Base-by-base conservation (phyloP, 148 eudicot species). In the Vaccinium macrocarpon region DNA sequence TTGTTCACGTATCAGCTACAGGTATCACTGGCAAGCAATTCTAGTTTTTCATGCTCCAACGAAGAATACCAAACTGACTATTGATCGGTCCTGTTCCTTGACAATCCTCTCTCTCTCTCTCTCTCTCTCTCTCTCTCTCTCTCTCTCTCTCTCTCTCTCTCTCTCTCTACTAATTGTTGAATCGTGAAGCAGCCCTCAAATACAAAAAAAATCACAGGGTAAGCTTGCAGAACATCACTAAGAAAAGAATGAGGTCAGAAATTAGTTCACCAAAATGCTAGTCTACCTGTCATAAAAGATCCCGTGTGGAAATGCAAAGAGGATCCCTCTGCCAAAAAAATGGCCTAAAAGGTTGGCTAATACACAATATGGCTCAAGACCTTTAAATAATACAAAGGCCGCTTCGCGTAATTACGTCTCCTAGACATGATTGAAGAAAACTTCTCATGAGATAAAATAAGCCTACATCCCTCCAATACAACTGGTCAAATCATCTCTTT, bases 401-500 rank as follows among this genome's bases (percentile, higher is more conserved):
- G 23, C n/a, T 49, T 48, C 79, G 32, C 12, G 32, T 2, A 49
- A 51, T 68, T 25, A 18, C 14, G 61, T 42, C 48, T 42, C 52
- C 72, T 5, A 61, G 51, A 80, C 29, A 61, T 56, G 62, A 61
- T 61, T 61, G 53, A 11, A 57, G 42, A 80, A 14, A 82, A 76
- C 52, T 23, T 49, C 35, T 23, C 38, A 52, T 5, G 12, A 76
- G 21, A 76, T 10, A 4, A 4, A 50, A 5, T 76, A 4, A 0
- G 19, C 70, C 50, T 35, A 57, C 6, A 35, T 35, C 38, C 0
- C 3, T 21, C 12, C 4, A 27, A 81, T n/a, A 15, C 70, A 64
- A 42, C 81, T 49, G 50, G 76, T 88, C 84, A 90, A 35, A 82
- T 89, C 91, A 90, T 96, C 82, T 90, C 93, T 29, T 82, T 90